Percentiles rank a stretch among this genome's conserved stretches.
These are phyloP conservation scores for Kazachstania sp. DNA, from an alignment of 1,139 yeast species.

Conservation along the genomic window DNA sequence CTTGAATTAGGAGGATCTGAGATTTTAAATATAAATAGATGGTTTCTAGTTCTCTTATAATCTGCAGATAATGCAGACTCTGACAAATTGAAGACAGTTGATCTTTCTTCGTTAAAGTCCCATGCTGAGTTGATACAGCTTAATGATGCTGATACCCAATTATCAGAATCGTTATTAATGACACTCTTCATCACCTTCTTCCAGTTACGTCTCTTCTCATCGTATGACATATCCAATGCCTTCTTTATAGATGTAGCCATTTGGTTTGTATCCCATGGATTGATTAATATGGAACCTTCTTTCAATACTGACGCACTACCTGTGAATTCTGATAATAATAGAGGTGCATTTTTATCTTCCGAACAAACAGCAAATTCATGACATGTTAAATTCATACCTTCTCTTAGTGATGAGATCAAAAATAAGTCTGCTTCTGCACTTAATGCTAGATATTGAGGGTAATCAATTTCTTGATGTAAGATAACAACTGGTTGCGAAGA, in stretches of 20 bases:
- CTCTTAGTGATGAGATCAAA: constrained; percentile 85
- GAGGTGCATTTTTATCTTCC: constrained; percentile 63
- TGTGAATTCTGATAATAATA: constrained; percentile 84
- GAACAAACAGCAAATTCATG: constrained; percentile 88
- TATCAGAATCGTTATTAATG: constrained; percentile 55
- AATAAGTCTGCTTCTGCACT: constrained; percentile 80
- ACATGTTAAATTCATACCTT: constrained; percentile 93
- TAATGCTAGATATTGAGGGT: constrained; percentile 81
- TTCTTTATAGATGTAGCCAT: constrained; percentile 53
- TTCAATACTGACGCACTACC: constrained; percentile 81
- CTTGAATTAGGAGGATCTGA: constrained; percentile 44
- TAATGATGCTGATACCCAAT: constrained; percentile 64
- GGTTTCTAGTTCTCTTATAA: constrained; percentile 33
- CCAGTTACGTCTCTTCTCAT: constrained; percentile 59
- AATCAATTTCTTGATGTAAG: constrained; percentile 79
- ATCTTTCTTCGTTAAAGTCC: constrained; percentile 46
- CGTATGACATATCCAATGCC: constrained; percentile 55
- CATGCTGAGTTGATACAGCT: constrained; percentile 49
- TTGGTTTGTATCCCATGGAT: constrained; percentile 80
- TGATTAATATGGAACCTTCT: constrained; percentile 66
- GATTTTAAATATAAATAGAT: constrained; percentile 48
- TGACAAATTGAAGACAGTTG: constrained; percentile 35
- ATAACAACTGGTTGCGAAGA: constrained; percentile 79
- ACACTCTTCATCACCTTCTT: constrained; percentile 49
- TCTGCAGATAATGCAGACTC: constrained; percentile 34